phyloP scores from a whole-genome alignment of 257 asterid species.

The Jacaranda copaia region DNA sequence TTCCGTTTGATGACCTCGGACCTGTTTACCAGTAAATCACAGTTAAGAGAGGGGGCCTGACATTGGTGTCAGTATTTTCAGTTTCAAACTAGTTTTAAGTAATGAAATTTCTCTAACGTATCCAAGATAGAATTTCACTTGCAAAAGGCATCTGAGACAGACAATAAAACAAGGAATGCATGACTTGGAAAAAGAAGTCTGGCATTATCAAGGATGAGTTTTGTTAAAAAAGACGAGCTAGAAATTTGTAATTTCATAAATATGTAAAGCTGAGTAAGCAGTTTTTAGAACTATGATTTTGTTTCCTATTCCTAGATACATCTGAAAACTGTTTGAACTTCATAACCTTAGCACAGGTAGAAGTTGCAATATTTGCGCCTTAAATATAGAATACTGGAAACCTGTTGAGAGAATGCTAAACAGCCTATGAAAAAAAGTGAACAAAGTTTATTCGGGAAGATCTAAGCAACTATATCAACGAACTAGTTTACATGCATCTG shows the following conservation, averaged over 20 bases:
- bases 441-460: neutral
- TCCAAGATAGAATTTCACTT: neutral
- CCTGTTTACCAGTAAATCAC: conserved; percentile 47
- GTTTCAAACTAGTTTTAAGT: neutral
- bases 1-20: conserved; percentile 71
- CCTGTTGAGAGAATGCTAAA: neutral
- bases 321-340: neutral
- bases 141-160: neutral
- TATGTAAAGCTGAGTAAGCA: neutral
- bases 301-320: neutral
- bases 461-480: neutral
- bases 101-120: neutral
- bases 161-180: neutral
- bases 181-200: neutral
- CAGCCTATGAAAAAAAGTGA: neutral
- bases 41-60: conserved; percentile 16
- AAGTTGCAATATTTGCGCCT: neutral
- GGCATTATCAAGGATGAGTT: neutral
- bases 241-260: neutral
- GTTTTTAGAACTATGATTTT: neutral
- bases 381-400: neutral
- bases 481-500: neutral
- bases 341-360: neutral
- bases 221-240: neutral
- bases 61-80: neutral